Evolutionary conservation across 106 monocot species (phyloP), one percentile per base, ranked within the genome.

Genomic region (Platanthera guangdongensis): DNA sequence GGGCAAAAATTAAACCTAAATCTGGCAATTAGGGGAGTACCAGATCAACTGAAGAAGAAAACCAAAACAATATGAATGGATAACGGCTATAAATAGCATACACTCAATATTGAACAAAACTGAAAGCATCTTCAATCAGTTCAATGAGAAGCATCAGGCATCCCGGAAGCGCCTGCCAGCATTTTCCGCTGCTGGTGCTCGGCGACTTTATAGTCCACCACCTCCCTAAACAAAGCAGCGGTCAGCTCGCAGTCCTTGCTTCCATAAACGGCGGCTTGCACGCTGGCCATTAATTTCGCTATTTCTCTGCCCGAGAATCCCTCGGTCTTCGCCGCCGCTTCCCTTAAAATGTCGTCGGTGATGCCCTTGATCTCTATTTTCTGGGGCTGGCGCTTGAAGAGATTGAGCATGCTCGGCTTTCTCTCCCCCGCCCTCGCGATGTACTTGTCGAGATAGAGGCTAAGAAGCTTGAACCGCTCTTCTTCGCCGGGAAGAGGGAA

Each of bases 251-350:
- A 97, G 49, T 94, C 97, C 52, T 77, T 87, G 79, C 89, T 93
- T 68, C 97, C 97, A 76, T 97, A 97, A 50, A 97, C 94, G 1
- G 94, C 89, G 73, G 97, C 97, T 73, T 97, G 97, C 7, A 97
- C 89, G 21, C 94, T 81, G 0, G 97, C 94, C 85, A 97, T 87
- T 74, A 97, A 47, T 64, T 97, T 97, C 0, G 97, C 97, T 30
- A 97, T 94, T 76, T 97, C 97, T 71, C 97, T 88, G 18, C 97
- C 97, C 0, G 97, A 97, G 69, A 97, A 97, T 0, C 91, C 94
- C 19, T 92, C 89, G 0, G 89, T 94, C 80, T 97, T 97, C 5
- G 57, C 75, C 1, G 97, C 97, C 2, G 94, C 97, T 46, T 91
- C 94, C 68, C 78, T 76, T 18, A 97, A 78, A 47, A 92, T 47